A percentile compares a stretch with the other conserved stretches of the same genome.
These are phyloP conservation scores for Ophiocordyceps camponoti-saundersi DNA, from an alignment of 2,329 filamentous ascomycete species.

Conservation along the genomic window DNA sequence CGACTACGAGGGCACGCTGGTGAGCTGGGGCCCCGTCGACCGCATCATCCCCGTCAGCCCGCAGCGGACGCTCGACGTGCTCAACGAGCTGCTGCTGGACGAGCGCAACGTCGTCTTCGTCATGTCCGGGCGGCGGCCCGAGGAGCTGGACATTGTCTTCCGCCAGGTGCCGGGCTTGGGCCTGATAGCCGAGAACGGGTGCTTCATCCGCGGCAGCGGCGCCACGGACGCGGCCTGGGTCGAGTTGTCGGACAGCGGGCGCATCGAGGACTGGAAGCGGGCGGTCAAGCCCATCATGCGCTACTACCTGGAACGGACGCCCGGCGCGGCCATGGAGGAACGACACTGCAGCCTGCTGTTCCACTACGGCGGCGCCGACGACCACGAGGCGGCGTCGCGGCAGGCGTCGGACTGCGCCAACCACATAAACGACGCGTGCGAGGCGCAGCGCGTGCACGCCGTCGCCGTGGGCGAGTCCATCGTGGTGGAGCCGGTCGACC, in stretches of 20 bases:
- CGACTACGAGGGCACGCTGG: constrained; percentile 86
- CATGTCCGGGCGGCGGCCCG: constrained; percentile 77
- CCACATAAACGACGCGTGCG: constrained; percentile 89
- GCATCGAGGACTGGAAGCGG: constrained; percentile 64
- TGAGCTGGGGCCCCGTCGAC: constrained; percentile 69
- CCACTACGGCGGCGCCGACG: constrained; percentile 71
- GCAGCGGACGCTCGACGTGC: constrained; percentile 61
- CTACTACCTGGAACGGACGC: constrained; percentile 81
- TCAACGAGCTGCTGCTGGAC: constrained; percentile 69
- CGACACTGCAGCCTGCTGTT: constrained; percentile 85
- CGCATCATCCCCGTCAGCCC: constrained; percentile 77
- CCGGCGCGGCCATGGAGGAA: constrained; percentile 75
- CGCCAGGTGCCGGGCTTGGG: constrained; percentile 68
- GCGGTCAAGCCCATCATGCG: constrained; percentile 68
- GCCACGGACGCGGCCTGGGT: constrained; percentile 45
- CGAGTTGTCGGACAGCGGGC: constrained; percentile 9
- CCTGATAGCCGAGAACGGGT: constrained; percentile 87
- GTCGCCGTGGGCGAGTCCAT: constrained; percentile 66
- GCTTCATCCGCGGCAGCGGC: constrained; percentile 66
- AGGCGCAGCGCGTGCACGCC: constrained; percentile 68
- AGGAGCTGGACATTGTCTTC: constrained; percentile 79
- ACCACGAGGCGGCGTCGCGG: constrained; percentile 56
- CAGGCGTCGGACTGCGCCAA: constrained; percentile 81
- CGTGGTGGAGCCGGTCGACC: constrained; percentile 69
- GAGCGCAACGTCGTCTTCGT: constrained; percentile 77